phyloP scores from a whole-genome alignment of 192 early-diverging fungal species.

The Umbelopsis sp. region DNA sequence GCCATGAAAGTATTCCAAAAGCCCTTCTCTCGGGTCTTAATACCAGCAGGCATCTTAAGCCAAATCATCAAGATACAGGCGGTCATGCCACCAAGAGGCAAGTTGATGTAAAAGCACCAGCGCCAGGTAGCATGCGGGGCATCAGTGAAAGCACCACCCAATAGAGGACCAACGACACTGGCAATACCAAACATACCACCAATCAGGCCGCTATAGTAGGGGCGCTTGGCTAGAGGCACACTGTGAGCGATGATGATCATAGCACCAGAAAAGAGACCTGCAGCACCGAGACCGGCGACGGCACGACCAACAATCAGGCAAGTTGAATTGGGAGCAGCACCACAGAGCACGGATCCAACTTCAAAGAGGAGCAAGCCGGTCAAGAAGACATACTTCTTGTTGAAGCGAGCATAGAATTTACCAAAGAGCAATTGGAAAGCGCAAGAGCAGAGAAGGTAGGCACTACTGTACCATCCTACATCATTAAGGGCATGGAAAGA shows the following conservation, averaged over 20 bases:
- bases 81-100: constrained; percentile 71
- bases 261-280: constrained; percentile 57
- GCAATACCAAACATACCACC: constrained; percentile 57
- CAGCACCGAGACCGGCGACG: constrained; percentile 61
- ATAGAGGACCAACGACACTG: constrained; percentile 57
- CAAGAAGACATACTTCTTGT: constrained; percentile 47
- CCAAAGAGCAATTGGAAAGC: constrained; percentile 70
- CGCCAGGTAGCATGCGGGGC: constrained; percentile 56
- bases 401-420: constrained; percentile 73
- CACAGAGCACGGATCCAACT: constrained; percentile 52
- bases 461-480: constrained; percentile 68
- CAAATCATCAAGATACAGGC: constrained; percentile 49
- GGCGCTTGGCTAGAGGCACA: constrained; percentile 58
- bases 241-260: constrained; percentile 68
- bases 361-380: constrained; percentile 45
- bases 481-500: constrained; percentile 61
- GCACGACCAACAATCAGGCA: constrained; percentile 60
- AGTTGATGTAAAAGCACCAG: constrained; percentile 84
- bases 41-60: constrained; percentile 49
- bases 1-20: constrained; percentile 61
- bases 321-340: constrained; percentile 47
- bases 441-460: constrained; percentile 58
- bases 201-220: constrained; percentile 60
- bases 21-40: constrained; percentile 47
- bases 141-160: constrained; percentile 62